These are phyloP conservation scores for Hemisphaericaspora subhashii DNA, from an alignment of 1,139 yeast species.

Conservation along the genomic window DNA sequence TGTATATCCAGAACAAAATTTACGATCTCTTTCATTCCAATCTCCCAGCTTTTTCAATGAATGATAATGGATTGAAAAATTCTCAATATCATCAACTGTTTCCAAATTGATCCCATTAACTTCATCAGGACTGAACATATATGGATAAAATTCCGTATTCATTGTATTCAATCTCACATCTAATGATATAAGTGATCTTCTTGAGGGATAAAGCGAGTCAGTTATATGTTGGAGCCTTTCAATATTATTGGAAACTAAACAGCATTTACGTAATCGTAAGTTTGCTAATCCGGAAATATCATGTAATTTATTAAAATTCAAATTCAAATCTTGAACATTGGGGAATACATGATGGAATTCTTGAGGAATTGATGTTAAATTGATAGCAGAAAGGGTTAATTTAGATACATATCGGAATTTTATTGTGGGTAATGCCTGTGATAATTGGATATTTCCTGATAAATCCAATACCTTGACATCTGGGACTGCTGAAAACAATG, in stretches of 20 bases:
- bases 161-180: constrained; percentile 55
- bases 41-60: constrained; percentile 34
- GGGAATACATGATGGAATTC: constrained; percentile 43
- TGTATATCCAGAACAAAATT: constrained; percentile 24
- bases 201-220: constrained; percentile 12
- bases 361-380: constrained; percentile 35
- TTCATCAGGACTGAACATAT: constrained; percentile 51
- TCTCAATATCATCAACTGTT: constrained; percentile 46
- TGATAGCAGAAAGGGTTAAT: constrained; percentile 47
- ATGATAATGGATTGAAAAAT: constrained; percentile 42
- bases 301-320: constrained; percentile 48
- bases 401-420: constrained; percentile 38
- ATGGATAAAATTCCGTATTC: constrained; percentile 51
- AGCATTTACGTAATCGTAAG: constrained; percentile 39
- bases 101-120: constrained; percentile 39
- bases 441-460: constrained; percentile 32
- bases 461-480: constrained; percentile 35
- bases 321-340: constrained; percentile 46
- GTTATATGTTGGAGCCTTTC: constrained; percentile 5
- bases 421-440: background rate
- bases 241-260: constrained; percentile 48
- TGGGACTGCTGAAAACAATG: constrained; percentile 18
- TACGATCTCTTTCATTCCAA: constrained; percentile 39
- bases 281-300: constrained; percentile 29
- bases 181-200: constrained; percentile 36